Evolutionary conservation across 2,329 filamentous ascomycete genomes (phyloP).

Genomic region (Phoma sp.): DNA sequence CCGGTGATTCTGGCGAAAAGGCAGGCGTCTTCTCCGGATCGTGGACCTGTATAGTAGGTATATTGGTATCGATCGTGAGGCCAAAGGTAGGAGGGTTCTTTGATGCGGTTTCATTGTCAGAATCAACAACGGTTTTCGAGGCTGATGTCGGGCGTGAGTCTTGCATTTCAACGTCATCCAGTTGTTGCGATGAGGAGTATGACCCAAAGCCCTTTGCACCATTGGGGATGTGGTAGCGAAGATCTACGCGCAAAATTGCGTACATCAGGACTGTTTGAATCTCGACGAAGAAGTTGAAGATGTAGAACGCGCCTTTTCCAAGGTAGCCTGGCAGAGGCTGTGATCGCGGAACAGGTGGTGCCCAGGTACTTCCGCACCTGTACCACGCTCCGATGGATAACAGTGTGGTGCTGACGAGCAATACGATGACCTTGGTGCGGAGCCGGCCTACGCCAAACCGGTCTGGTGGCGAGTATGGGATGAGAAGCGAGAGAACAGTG

Average conservation of each 20-base stretch:
- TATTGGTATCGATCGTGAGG: conserved; percentile 8
- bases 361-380: conserved; percentile 66
- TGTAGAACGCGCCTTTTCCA: conserved; percentile 75
- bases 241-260: conserved; percentile 72
- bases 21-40: conserved; percentile 13
- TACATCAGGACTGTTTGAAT: conserved; percentile 72
- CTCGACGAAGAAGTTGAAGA: conserved; percentile 79
- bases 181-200: conserved; percentile 20
- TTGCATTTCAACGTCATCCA: conserved; percentile 27
- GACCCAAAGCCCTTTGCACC: conserved; percentile 62
- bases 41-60: conserved; percentile 8
- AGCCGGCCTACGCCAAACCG: conserved; percentile 74
- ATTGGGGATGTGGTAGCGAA: conserved; percentile 76
- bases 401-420: conserved; percentile 64
- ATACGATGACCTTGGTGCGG: conserved; percentile 69
- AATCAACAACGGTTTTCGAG: conserved; percentile 2
- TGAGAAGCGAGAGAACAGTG: conserved; percentile 55
- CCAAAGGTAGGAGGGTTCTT: conserved; percentile 5
- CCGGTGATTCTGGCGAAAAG: conserved; percentile 6
- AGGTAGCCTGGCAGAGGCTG: conserved; percentile 71
- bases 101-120: neutral
- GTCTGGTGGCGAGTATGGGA: conserved; percentile 52
- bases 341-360: conserved; percentile 55
- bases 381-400: conserved; percentile 74
- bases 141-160: conserved; percentile 22